A percentile compares a stretch with the other conserved stretches of the same genome.
phyloP scores from a whole-genome alignment of 768 basidiomycete genomes.

The Russula sp. region DNA sequence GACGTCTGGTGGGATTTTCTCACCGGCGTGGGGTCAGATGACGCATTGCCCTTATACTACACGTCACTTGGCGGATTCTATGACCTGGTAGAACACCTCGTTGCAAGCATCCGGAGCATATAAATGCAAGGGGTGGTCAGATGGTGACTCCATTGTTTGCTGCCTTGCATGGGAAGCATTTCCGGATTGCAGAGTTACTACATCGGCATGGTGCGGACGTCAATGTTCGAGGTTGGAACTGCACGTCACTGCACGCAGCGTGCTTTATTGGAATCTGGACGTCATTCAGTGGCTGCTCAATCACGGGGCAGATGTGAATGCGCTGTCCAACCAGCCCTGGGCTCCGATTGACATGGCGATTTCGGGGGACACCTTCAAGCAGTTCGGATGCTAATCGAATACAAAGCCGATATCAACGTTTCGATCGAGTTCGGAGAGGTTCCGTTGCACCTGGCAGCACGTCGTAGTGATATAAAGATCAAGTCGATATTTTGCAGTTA shows the following conservation, averaged over 20 bases:
- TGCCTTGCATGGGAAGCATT: neutral
- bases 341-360: neutral
- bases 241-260: too few species aligned
- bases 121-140: neutral
- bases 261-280: too few species aligned
- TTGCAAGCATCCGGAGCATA: neutral
- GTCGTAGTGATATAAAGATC: fast-evolving
- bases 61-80: too few species aligned
- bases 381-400: neutral
- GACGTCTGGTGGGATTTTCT: too few species aligned
- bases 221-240: conserved; percentile 1
- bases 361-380: neutral
- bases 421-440: neutral
- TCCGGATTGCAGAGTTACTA: neutral
- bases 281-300: too few species aligned
- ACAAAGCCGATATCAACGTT: neutral
- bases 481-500: neutral
- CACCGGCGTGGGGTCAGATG: too few species aligned
- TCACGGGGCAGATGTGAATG: neutral
- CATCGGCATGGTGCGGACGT: neutral
- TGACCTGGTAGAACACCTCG: neutral
- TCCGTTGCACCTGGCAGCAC: neutral
- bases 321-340: fast-evolving
- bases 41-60: too few species aligned
- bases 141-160: neutral